Evolutionary conservation across 78 protist genomes (phyloP), one percentile per base, ranked within the genome.

Genomic region (Pirum gemmata): DNA sequence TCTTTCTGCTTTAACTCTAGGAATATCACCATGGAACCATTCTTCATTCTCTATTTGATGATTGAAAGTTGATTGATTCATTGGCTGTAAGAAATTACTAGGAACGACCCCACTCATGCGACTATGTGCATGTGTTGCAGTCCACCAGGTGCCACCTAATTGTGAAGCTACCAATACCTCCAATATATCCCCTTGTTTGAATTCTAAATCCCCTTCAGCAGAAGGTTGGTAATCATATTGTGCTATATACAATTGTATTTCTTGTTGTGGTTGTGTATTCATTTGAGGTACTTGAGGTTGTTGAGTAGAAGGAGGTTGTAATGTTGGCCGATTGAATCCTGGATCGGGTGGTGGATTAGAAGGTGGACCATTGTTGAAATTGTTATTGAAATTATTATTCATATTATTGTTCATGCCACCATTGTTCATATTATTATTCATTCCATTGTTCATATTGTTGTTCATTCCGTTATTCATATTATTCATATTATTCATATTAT

Each of bases 101-200:
- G 91, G 91, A 1, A 89, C 82, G 75, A 77, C 78, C n/a, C 91
- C 91, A 1, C 2, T 1, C 39, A 38, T 31, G 34, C 78, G 89
- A 13, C 83, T 83, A 51, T 33, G 13, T 29, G 84, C 73, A 8
- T 51, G 27, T 31, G n/a, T 35, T 1, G 91, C 91, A 35, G 38
- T 77, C 91, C 91, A 89, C 91, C 91, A 89, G 51, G 78, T 88
- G 38, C 88, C 91, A 18, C 13, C 13, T 21, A 51, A 5, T 51
- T 51, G 67, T 21, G 40, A n/a, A 37, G 72, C 38, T 67, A 67
- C 85, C 2, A 80, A 29, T 38, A 89, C 51, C 72, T 79, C 73
- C 21, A 89, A 1, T 35, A 31, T 1, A 8, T 89, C 91, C 34
- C 87, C 91, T 29, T 26, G 1, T 29, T 5, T 8, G 8, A 74